These are phyloP conservation scores for Naegleria fowleri DNA, from an alignment of 208 protist genomes.

Conservation along the genomic window DNA sequence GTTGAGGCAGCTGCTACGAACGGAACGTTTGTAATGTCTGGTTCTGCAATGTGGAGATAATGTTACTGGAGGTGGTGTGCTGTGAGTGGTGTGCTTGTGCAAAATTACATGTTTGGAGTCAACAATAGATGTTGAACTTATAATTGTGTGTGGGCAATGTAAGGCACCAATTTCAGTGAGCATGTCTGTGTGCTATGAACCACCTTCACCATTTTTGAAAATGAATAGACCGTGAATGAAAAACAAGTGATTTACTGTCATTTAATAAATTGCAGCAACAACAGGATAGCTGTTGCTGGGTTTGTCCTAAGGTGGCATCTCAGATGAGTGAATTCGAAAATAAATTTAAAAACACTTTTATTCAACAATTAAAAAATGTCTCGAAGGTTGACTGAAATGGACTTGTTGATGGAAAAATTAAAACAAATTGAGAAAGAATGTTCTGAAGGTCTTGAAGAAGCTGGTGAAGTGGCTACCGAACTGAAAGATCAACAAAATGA, in stretches of 20 bases:
- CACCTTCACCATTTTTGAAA: not conserved
- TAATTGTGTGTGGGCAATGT: not conserved
- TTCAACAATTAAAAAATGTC: no score
- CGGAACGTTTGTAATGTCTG: not conserved
- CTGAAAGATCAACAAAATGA: not conserved
- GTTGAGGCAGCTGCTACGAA: not conserved
- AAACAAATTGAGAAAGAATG: not conserved
- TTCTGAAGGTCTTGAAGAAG: not conserved
- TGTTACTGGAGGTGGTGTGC: not conserved
- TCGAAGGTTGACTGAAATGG: no score
- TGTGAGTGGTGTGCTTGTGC: not conserved
- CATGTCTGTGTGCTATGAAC: not conserved
- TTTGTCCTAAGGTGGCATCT: no score
- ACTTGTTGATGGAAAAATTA: not conserved
- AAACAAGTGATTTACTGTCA: no score
- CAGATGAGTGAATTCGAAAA: no score
- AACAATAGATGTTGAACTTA: not conserved
- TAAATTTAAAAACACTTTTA: no score
- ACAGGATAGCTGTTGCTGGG: no score
- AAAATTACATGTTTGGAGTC: not conserved
- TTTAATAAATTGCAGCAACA: no score
- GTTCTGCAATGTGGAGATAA: not conserved
- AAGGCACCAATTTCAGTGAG: not conserved
- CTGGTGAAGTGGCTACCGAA: not conserved
- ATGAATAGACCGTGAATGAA: no score